Percentiles rank a stretch among this genome's conserved stretches.
phyloP scores from a whole-genome alignment of 2,329 filamentous ascomycete species.

The Beauveria australis region DNA sequence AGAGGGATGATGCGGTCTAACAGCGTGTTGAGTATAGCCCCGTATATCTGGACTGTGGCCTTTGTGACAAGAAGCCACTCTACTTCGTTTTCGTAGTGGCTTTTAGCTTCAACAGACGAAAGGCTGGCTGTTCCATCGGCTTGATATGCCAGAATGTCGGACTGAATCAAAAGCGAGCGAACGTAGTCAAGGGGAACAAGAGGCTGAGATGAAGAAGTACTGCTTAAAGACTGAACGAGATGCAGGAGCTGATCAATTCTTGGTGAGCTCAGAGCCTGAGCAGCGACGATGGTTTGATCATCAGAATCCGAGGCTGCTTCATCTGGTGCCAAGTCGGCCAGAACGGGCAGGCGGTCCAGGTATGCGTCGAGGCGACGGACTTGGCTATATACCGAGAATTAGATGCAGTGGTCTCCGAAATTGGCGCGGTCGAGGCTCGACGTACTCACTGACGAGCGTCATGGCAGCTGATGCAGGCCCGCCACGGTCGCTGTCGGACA shows the following conservation, averaged over 20 bases:
- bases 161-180: conserved; percentile 52
- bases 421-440: conserved; percentile 11
- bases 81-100: conserved; percentile 63
- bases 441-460: conserved; percentile 42
- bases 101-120: conserved; percentile 24
- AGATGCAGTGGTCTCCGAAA: conserved; percentile 9
- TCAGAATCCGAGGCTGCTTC: conserved; percentile 31
- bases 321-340: conserved; percentile 32
- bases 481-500: background rate
- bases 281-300: conserved; percentile 25
- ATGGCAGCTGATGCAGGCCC: conserved; percentile 21
- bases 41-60: conserved; percentile 84
- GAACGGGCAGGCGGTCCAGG: conserved; percentile 49
- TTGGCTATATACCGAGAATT: conserved; percentile 34
- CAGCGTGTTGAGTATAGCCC: conserved; percentile 66
- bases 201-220: conserved; percentile 55
- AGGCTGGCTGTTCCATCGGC: background rate
- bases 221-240: conserved; percentile 64
- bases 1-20: conserved; percentile 77
- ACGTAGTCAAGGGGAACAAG: conserved; percentile 55
- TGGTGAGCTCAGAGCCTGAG: conserved; percentile 40
- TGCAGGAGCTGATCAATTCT: conserved; percentile 55
- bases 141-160: conserved; percentile 35
- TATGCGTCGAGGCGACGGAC: conserved; percentile 57
- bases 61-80: conserved; percentile 90